Percentiles rank a stretch among this genome's conserved stretches.
Conservation (phyloP, 2,329 filamentous ascomycete genomes). For the Calonectria fujianensis region DNA sequence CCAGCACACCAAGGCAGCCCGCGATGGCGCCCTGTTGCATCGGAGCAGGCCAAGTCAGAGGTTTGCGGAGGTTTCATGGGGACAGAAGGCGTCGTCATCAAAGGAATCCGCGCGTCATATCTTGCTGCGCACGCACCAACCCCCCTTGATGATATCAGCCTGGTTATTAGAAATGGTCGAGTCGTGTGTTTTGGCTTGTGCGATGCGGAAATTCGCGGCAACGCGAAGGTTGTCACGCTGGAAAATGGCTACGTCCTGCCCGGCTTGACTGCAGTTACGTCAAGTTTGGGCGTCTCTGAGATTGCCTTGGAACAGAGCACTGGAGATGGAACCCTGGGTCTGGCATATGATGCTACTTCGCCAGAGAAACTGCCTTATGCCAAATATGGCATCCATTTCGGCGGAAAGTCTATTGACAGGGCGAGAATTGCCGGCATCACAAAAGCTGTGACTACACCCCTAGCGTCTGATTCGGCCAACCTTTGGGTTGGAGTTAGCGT, state of each 20-base stretch:
- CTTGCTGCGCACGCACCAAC: background rate
- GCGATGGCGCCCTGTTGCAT: conserved; percentile 5
- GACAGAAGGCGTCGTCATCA: conserved; percentile 1
- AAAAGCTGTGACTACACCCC: background rate
- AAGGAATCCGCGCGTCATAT: background rate
- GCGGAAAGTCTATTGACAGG: background rate
- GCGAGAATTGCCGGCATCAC: conserved; percentile 19
- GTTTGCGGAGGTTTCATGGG: background rate
- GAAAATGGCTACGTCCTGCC: conserved; percentile 13
- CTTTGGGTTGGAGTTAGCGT: conserved; percentile 63
- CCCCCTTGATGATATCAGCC: background rate
- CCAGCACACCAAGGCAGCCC: background rate
- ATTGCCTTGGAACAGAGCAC: conserved; percentile 1
- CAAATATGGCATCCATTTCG: conserved; percentile 12
- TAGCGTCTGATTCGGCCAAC: background rate
- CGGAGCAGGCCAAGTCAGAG: background rate
- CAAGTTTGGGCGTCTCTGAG: background rate
- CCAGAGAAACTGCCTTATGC: conserved; percentile 38
- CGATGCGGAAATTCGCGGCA: background rate
- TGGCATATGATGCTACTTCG: conserved; percentile 57
- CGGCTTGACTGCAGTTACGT: conserved; percentile 6
- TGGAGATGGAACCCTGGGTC: background rate
- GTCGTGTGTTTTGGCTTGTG: background rate
- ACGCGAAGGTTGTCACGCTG: background rate
- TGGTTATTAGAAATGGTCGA: background rate